A percentile compares a stretch with the other conserved stretches of the same genome.
Evolutionary conservation across 257 asterid genomes (phyloP).

Genomic region (Agastache rugosa): DNA sequence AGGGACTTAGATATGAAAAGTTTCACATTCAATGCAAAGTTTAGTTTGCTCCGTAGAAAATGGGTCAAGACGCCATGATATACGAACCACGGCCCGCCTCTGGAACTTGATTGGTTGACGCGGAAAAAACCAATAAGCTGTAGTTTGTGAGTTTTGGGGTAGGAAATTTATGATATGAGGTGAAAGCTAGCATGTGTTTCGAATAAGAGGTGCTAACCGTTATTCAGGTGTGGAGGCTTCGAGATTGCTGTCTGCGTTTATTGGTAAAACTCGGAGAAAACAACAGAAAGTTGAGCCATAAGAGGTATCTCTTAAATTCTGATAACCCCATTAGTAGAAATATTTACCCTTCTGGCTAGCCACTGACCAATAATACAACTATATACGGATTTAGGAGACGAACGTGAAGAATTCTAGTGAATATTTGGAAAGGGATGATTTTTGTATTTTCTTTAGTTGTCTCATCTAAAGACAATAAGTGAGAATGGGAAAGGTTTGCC

Average conservation of each 20-base stretch:
- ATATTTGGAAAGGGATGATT: neutral
- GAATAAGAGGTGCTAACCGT: neutral
- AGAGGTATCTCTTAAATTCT: neutral
- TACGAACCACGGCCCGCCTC: no score
- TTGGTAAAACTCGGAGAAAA: neutral
- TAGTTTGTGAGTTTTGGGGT: neutral
- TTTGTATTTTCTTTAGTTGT: neutral
- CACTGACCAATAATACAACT: neutral
- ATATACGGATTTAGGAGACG: neutral
- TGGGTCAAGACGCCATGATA: neutral
- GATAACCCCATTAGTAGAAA: neutral
- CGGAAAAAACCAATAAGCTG: neutral
- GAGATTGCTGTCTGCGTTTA: constrained; percentile 1
- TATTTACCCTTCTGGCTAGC: neutral
- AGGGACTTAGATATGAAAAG: neutral
- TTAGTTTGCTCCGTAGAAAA: neutral
- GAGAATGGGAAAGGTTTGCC: neutral
- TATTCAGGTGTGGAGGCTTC: neutral
- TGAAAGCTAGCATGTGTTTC: constrained; percentile 11
- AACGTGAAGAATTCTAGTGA: neutral
- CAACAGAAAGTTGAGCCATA: neutral
- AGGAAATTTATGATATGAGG: neutral
- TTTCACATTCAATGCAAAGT: neutral
- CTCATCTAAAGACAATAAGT: neutral
- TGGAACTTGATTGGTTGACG: no score